Base-by-base conservation (phyloP, 2,329 filamentous ascomycete genomes). In the Pseudogymnoascus sp. region DNA sequence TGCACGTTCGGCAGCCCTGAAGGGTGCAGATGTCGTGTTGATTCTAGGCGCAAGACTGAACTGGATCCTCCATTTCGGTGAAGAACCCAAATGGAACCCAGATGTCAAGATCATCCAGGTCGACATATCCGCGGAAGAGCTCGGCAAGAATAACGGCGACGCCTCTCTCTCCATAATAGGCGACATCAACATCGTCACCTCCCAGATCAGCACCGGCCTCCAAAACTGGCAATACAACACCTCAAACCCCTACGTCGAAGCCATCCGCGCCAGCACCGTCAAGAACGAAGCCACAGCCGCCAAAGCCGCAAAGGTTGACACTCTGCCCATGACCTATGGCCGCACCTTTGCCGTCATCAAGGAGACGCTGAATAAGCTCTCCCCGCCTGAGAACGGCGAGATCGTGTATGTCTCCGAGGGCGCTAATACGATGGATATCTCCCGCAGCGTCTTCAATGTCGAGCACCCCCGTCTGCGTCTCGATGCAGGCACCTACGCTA, bases 371-470 rank as follows among this genome's bases (percentile, higher is more conserved):
- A 77, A 83, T 66, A 68, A 66, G 3, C 69, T 81, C 31, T 80
- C 76, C 0, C 78, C 76, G 11, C 76, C 76, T 1, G 74, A 76
- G 42, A 71, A 79, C 11, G 80, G 78, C 21, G 72, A 76, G 47
- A 77, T 84, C 23, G 79, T 84, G 21, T 85, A 84, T 65, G 75
- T 85, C 36, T 82, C 81, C 1, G 82, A 85, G 73, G 82, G 83
- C 6, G 81, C 83, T 8, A 84, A 84, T 68, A 83, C 82, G 6
- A 86, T 85, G 83, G 83, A 85, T 67, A 84, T 85, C 62, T 83
- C 80, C 2, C 79, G 83, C 19, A 80, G 79, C 11, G 76, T 79
- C 47, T 85, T 85, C 69, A 76, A 79, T 0, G 75, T 85, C 17
- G 75, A 82, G 31, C 76, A 83, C 66, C 82, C 82, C 2, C 78